Evolutionary conservation across 139 green algal species (phyloP).

Genomic region (Closterium sp.): DNA sequence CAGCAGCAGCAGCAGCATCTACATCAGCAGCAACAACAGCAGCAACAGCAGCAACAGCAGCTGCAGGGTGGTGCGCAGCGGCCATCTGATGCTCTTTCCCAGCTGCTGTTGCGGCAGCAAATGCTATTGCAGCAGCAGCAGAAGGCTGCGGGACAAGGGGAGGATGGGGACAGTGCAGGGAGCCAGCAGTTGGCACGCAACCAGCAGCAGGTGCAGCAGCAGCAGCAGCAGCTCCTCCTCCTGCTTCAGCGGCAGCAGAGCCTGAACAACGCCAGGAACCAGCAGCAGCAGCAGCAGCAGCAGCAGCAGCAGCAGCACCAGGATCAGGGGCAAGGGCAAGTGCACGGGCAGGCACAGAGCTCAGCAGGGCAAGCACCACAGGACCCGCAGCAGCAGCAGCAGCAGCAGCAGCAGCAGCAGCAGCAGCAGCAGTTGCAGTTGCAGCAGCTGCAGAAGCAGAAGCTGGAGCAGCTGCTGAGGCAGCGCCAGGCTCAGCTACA

Average conservation of each 20-base stretch:
- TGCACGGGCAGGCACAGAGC: background rate
- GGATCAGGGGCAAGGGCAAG: background rate
- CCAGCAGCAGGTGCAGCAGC: background rate
- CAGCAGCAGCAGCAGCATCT: slow-evolving; percentile 6
- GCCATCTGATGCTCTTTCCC: background rate
- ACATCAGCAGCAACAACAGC: background rate
- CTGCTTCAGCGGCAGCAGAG: background rate
- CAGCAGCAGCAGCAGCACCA: background rate
- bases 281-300: background rate
- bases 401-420: background rate
- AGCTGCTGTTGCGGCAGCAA: background rate
- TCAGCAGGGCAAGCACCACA: background rate
- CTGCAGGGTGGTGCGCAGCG: background rate
- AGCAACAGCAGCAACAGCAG: background rate
- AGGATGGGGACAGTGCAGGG: background rate
- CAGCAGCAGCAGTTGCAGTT: background rate
- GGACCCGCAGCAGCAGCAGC: background rate
- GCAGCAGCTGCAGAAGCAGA: background rate
- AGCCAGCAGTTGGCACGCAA: background rate
- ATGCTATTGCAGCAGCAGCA: background rate
- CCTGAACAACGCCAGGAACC: background rate
- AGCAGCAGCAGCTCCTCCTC: slow-evolving; percentile 3
- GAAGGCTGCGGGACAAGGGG: background rate
- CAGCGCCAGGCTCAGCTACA: background rate
- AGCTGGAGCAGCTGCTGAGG: background rate